phyloP scores from a whole-genome alignment of 2,329 filamentous ascomycete species.

The Fusarium decemcellulare region DNA sequence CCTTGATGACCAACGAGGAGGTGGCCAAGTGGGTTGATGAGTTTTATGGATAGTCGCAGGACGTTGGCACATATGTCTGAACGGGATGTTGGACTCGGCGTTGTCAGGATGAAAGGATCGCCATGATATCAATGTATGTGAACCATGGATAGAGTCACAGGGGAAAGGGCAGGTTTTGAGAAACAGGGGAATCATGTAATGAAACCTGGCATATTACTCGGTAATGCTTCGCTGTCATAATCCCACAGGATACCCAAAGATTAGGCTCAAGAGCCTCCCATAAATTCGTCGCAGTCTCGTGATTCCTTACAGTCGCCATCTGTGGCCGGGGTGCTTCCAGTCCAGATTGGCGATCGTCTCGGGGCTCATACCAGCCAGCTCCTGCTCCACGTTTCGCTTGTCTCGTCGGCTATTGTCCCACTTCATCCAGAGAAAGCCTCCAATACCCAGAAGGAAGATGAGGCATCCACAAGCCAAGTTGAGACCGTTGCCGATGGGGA shows the following conservation, averaged over 20 bases:
- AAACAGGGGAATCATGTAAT: background rate
- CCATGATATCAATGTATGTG: background rate
- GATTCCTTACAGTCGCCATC: constrained; percentile 61
- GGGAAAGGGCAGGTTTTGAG: background rate
- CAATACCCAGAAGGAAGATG: constrained; percentile 65
- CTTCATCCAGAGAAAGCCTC: constrained; percentile 72
- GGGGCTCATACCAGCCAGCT: constrained; percentile 68
- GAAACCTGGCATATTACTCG: background rate
- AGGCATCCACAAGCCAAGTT: constrained; percentile 75
- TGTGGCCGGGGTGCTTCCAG: constrained; percentile 77
- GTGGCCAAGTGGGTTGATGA: background rate
- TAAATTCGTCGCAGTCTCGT: constrained; percentile 1
- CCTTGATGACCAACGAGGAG: constrained; percentile 2
- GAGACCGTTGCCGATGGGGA: constrained; percentile 74
- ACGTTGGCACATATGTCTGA: background rate
- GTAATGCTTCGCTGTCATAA: background rate
- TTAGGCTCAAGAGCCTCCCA: background rate
- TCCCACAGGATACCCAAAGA: constrained; percentile 1
- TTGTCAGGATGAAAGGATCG: background rate
- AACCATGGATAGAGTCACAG: background rate
- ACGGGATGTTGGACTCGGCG: background rate
- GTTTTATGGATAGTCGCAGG: background rate
- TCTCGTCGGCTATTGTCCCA: constrained; percentile 73
- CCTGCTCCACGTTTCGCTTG: constrained; percentile 66
- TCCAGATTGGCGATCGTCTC: constrained; percentile 72